Conservation (phyloP, 805 yeast species). For the Yarrowia osloensis region DNA sequence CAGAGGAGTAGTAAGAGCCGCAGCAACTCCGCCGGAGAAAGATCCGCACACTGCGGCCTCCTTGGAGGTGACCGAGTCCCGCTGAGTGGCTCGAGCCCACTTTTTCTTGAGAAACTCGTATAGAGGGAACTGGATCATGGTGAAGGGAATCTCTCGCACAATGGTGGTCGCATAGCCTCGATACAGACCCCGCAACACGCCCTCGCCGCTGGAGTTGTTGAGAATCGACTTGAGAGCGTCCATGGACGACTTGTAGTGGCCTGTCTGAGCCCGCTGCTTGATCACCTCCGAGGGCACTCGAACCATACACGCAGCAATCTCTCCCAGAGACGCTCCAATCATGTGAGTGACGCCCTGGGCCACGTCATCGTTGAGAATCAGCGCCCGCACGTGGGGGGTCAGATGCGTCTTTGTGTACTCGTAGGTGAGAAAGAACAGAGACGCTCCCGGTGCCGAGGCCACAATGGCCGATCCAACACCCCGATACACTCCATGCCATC, state of each 20-base stretch:
- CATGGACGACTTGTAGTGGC: conserved; percentile 57
- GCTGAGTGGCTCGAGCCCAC: conserved; percentile 52
- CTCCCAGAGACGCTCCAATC: conserved; percentile 87
- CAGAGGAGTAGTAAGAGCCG: conserved; percentile 90
- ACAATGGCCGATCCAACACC: conserved; percentile 93
- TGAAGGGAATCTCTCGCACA: conserved; percentile 94
- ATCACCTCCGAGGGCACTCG: conserved; percentile 97
- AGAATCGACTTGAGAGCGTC: conserved; percentile 66
- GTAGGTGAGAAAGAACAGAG: conserved; percentile 78
- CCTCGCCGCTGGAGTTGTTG: conserved; percentile 72
- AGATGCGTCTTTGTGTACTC: conserved; percentile 65
- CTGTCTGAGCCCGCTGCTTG: conserved; percentile 90
- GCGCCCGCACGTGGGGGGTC: conserved; percentile 43
- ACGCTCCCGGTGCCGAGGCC: conserved; percentile 89
- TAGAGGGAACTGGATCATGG: conserved; percentile 91
- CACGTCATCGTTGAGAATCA: conserved; percentile 39
- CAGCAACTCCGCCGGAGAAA: conserved; percentile 91
- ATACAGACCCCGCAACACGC: conserved; percentile 73
- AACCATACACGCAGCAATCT: conserved; percentile 87
- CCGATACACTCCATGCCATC: conserved; percentile 84
- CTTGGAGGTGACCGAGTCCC: conserved; percentile 55
- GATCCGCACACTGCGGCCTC: conserved; percentile 92
- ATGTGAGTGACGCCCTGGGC: conserved; percentile 64
- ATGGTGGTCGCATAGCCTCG: conserved; percentile 94
- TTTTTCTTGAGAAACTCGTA: conserved; percentile 77